These are phyloP conservation scores for Cucumis hystrix DNA, from an alignment of 306 rosid genomes.

Conservation along the genomic window DNA sequence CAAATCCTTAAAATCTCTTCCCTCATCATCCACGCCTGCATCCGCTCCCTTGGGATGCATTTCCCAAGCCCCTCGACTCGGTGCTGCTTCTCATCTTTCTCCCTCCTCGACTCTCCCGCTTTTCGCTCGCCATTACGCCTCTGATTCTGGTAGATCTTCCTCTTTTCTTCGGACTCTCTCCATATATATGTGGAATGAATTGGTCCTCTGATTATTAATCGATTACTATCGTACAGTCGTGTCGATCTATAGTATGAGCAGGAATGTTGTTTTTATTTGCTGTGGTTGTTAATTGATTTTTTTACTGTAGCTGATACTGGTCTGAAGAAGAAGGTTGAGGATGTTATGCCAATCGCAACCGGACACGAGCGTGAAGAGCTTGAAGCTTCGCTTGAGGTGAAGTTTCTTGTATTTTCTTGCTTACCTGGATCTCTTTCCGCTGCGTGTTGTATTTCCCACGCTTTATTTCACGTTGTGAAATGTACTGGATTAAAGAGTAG, in stretches of 20 bases:
- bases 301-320: neutral
- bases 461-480: neutral
- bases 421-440: neutral
- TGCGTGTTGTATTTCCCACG: neutral
- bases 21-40: slow-evolving; percentile 10
- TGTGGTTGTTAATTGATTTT: neutral
- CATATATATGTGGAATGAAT: neutral
- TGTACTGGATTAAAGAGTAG: neutral
- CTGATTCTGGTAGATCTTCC: slow-evolving; percentile 33
- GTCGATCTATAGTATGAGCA: no score
- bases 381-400: slow-evolving; percentile 48
- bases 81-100: slow-evolving; percentile 2
- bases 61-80: slow-evolving; percentile 20
- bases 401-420: neutral
- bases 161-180: neutral
- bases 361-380: slow-evolving; percentile 95
- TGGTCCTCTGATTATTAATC: neutral
- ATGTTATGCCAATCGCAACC: slow-evolving; percentile 82
- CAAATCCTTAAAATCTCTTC: slow-evolving; percentile 38
- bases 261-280: neutral
- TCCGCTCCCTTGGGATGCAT: slow-evolving; percentile 35
- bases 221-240: neutral
- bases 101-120: slow-evolving; percentile 4
- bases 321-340: slow-evolving; percentile 63
- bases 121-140: slow-evolving; percentile 29